These are phyloP conservation scores for Anaeromyces robustus DNA, from an alignment of 192 early-diverging fungal genomes.

Conservation along the genomic window DNA sequence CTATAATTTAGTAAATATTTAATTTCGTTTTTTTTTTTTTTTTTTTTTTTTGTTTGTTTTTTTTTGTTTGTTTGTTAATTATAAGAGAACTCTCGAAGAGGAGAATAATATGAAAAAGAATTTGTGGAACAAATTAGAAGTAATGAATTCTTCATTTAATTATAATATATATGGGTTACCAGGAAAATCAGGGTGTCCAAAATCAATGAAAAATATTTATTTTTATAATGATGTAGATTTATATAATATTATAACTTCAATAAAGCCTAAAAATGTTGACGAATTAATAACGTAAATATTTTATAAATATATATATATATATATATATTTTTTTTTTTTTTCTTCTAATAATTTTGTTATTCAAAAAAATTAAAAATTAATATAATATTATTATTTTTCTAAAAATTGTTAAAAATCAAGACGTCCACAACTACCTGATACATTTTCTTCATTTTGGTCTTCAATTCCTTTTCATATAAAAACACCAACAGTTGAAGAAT, in stretches of 20 bases:
- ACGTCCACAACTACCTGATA: background rate
- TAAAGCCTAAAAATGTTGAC: background rate
- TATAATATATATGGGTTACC: background rate
- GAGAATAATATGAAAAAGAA: background rate
- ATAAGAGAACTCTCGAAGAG: background rate
- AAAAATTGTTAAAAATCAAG: background rate
- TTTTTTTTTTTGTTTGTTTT: no score
- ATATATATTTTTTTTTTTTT: no score
- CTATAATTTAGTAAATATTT: no score
- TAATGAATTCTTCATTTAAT: background rate
- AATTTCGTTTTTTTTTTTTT: no score
- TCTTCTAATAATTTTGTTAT: no score
- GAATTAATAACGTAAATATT: background rate
- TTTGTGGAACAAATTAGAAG: background rate
- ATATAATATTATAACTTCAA: background rate
- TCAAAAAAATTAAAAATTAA: no score
- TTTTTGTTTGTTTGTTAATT: no score
- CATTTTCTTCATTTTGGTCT: background rate
- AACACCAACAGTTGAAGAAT: conserved; percentile 8
- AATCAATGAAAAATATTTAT: background rate
- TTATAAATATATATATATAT: background rate
- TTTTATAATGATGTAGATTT: background rate
- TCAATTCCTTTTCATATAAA: background rate
- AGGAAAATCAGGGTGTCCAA: background rate
- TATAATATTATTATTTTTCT: no score